Base-by-base conservation (phyloP, 306 rosid genomes). In the Prunus dulcis region DNA sequence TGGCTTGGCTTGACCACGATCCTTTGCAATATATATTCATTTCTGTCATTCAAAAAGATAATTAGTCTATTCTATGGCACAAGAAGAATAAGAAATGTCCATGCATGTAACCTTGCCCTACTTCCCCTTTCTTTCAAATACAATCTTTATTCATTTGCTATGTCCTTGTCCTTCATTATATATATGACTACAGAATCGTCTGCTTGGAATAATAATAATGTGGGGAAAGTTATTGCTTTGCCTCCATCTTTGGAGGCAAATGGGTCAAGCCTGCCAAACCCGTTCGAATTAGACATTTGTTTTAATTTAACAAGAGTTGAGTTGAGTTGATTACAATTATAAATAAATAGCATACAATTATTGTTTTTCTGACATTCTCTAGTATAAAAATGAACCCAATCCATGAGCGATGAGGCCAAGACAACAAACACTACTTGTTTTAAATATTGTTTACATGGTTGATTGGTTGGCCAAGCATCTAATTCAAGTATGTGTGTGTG, bases 1-100 rank as follows among this genome's bases (percentile, higher is more conserved):
- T 78, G 64, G 76, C 19, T 78, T 34, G 52, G 5, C 13, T 11
- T 49, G 71, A 69, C 3, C 65, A 69, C 9, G 69, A 34, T 14
- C 70, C 53, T 23, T 64, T 9, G 12, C 12, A 20, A 38, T 6
- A 6, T 38, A 38, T 38, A 38, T 38, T 38, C 43, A 38, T 38
- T 38, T 38, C 2, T 38, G 43, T 38, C 43, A 38, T 6, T 38
- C 43, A 38, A 38, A 47, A 47, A 13, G 5, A 49, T 12, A 9
- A 49, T 49, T 12, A 34, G 6, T 38, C 43, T 38, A 1, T 17
- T 52, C 9, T 52, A 52, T 52, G 28, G 62, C 62, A n/a, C 28
- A 56, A 56, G 62, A 56, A 52, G 43, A 38, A 38, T 17, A 52
- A 52, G 57, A 15, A 51, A 47, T 13, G 17, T 47, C 51, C 51